Conservation (phyloP, 345 rosid species). For the Rhodamnia argentea region DNA sequence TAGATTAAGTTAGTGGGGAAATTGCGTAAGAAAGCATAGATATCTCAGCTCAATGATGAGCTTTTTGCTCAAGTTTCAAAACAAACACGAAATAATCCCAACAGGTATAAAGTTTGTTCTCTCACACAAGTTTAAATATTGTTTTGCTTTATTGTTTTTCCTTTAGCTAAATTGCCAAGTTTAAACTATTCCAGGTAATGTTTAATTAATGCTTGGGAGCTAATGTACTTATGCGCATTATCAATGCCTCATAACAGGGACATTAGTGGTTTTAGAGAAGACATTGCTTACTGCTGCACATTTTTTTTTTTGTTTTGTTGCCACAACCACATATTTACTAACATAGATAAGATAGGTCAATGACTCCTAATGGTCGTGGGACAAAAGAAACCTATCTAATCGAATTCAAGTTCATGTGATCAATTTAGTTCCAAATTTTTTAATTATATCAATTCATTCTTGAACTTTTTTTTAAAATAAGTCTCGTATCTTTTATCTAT, state of each 20-base stretch:
- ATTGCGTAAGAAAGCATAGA: constrained; percentile 70
- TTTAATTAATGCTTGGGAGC: constrained; percentile 86
- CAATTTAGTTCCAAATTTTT: fast-evolving
- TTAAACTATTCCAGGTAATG: constrained; percentile 34
- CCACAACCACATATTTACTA: too few relatives aligned
- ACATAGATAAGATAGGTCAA: too few relatives aligned
- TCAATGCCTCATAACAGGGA: constrained; percentile 99
- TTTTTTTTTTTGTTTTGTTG: too few relatives aligned
- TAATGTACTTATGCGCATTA: constrained; percentile 83
- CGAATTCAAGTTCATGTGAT: too few relatives aligned
- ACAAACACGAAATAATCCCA: constrained; percentile 84
- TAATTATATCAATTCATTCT: fast-evolving
- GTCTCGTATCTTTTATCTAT: too few relatives aligned
- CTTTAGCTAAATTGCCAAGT: background rate
- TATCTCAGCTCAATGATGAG: constrained; percentile 85
- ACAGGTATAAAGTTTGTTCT: constrained; percentile 24
- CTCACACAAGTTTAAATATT: background rate
- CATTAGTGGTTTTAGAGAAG: constrained; percentile 47
- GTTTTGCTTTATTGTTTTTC: background rate
- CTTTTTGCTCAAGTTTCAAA: constrained; percentile 91
- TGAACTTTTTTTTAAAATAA: too few relatives aligned
- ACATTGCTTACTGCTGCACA: too few relatives aligned
- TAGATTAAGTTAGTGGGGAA: constrained; percentile 70
- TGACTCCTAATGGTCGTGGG: too few relatives aligned
- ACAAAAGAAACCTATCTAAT: too few relatives aligned